Evolutionary conservation across 2,329 filamentous ascomycete genomes (phyloP).

Genomic region (Diplodia mutila): DNA sequence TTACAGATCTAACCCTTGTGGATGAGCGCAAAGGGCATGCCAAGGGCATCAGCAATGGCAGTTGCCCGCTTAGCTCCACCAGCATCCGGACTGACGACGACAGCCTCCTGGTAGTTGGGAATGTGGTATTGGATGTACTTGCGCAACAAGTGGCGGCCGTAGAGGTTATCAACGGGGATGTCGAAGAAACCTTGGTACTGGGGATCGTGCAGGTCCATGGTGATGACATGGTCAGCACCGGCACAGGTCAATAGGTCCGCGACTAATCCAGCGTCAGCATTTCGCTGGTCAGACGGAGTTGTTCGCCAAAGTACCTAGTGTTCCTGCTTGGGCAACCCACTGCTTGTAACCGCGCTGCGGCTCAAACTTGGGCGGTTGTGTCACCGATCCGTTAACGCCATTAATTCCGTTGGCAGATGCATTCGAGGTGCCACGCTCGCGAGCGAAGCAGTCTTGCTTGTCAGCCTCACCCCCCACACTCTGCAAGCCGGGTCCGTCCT

Average conservation of each 20-base stretch:
- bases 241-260: slow-evolving; percentile 94
- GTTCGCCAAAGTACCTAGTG: slow-evolving; percentile 57
- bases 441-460: slow-evolving; percentile 28
- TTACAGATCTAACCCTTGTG: slow-evolving; percentile 69
- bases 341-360: slow-evolving; percentile 94
- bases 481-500: slow-evolving; percentile 8
- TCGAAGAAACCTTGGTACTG: slow-evolving; percentile 99
- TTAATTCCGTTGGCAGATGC: slow-evolving; percentile 60
- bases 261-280: slow-evolving; percentile 44
- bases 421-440: slow-evolving; percentile 32
- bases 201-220: slow-evolving; percentile 94
- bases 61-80: slow-evolving; percentile 96
- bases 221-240: slow-evolving; percentile 95
- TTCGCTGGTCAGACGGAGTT: background rate
- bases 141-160: slow-evolving; percentile 74
- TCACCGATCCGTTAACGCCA: slow-evolving; percentile 47
- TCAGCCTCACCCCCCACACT: slow-evolving; percentile 38
- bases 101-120: slow-evolving; percentile 79
- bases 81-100: slow-evolving; percentile 94
- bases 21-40: slow-evolving; percentile 95
- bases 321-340: slow-evolving; percentile 97
- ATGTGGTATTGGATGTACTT: slow-evolving; percentile 78
- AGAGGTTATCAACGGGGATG: slow-evolving; percentile 96
- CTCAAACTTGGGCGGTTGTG: slow-evolving; percentile 61
- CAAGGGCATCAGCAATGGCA: slow-evolving; percentile 88